A percentile compares a stretch with the other conserved stretches of the same genome.
Conservation (phyloP, 2,329 filamentous ascomycete species). For the Lasiodiplodia theobromae region DNA sequence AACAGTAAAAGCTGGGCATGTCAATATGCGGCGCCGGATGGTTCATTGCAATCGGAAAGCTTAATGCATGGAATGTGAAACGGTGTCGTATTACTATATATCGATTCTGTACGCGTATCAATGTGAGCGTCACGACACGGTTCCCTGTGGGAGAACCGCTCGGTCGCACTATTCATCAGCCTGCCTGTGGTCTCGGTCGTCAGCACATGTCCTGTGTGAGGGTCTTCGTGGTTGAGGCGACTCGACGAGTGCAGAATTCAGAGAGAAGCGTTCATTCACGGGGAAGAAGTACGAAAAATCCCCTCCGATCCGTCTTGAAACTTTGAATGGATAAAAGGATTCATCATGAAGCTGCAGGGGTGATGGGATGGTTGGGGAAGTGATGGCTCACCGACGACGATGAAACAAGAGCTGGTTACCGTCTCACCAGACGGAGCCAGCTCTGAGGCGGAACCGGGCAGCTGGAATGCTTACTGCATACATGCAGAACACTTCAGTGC, state of each 20-base stretch:
- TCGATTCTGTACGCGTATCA: conserved; percentile 5
- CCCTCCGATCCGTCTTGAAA: conserved; percentile 49
- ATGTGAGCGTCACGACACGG: neutral
- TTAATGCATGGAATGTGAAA: conserved; percentile 24
- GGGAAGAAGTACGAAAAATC: conserved; percentile 38
- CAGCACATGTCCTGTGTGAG: neutral
- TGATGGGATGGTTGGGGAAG: neutral
- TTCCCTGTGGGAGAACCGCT: neutral
- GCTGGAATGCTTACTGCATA: neutral
- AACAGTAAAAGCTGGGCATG: conserved; percentile 26
- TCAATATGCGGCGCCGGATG: conserved; percentile 23
- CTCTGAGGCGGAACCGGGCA: neutral
- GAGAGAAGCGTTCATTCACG: conserved; percentile 39
- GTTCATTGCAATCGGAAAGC: conserved; percentile 23
- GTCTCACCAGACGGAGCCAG: neutral
- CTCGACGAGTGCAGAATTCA: conserved; percentile 20
- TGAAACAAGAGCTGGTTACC: neutral
- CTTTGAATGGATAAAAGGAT: conserved; percentile 36
- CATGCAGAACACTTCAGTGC: neutral
- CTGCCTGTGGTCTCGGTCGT: conserved; percentile 4
- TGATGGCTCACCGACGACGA: conserved; percentile 10
- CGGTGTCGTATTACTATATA: conserved; percentile 27
- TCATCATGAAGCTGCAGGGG: conserved; percentile 37
- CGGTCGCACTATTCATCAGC: neutral
- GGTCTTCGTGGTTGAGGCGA: neutral